A percentile compares a stretch with the other conserved stretches of the same genome.
Evolutionary conservation across 257 asterid species (phyloP).

Genomic region (Primulina tabacum): DNA sequence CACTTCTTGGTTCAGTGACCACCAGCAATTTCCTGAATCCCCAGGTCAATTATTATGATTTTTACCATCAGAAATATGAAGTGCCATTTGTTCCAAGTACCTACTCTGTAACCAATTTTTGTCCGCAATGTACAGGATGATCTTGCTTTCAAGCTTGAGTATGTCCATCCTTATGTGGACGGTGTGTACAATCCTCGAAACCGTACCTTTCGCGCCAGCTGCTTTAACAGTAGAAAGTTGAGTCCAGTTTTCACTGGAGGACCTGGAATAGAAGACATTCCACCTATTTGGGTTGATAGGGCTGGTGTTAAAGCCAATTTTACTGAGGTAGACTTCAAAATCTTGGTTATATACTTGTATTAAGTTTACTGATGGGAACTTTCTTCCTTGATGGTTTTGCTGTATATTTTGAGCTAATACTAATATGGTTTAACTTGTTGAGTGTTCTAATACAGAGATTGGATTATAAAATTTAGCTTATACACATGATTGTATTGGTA

Average conservation of each 20-base stretch:
- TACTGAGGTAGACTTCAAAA: slow-evolving; percentile 58
- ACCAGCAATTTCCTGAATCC: slow-evolving; percentile 96
- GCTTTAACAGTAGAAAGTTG: slow-evolving; percentile 92
- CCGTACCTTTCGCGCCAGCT: slow-evolving; percentile 85
- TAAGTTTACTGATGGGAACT: background rate
- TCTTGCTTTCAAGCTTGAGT: slow-evolving; percentile 94
- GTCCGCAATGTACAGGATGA: slow-evolving; percentile 62
- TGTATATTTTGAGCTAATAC: slow-evolving; percentile 7
- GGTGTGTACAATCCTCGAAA: slow-evolving; percentile 86
- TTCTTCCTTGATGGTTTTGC: slow-evolving; percentile 15
- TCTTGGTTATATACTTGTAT: background rate
- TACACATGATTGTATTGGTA: slow-evolving; percentile 19
- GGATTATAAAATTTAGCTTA: slow-evolving; percentile 2
- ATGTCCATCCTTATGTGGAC: slow-evolving; percentile 89
- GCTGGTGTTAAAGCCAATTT: slow-evolving; percentile 86
- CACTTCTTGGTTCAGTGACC: slow-evolving; percentile 91
- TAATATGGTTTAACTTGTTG: slow-evolving; percentile 6
- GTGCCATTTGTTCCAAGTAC: background rate
- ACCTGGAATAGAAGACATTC: slow-evolving; percentile 94
- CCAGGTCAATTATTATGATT: slow-evolving; percentile 50
- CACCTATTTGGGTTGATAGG: slow-evolving; percentile 98
- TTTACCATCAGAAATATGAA: background rate
- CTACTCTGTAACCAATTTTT: slow-evolving; percentile 11
- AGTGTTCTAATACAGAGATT: background rate
- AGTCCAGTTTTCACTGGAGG: slow-evolving; percentile 99